Evolutionary conservation across 2,329 filamentous ascomycete genomes (phyloP).

Genomic region (Penicillium sp.): DNA sequence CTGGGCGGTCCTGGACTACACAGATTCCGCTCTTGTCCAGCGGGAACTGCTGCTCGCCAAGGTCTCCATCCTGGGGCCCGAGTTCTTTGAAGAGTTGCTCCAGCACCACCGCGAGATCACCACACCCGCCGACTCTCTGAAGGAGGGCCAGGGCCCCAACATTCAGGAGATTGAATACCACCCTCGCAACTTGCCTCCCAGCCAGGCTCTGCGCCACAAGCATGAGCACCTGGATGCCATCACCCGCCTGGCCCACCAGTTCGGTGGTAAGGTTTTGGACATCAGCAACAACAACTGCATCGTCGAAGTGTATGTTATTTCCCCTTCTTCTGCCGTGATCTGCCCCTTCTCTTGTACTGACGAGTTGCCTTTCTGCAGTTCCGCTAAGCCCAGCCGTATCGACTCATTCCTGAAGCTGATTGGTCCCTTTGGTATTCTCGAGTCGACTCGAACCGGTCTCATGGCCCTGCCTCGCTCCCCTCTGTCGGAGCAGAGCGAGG

Average conservation of each 20-base stretch:
- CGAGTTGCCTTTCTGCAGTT: slow-evolving; percentile 46
- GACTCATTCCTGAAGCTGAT: slow-evolving; percentile 98
- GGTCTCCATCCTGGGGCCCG: slow-evolving; percentile 90
- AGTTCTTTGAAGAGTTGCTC: slow-evolving; percentile 96
- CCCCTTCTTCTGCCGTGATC: background rate
- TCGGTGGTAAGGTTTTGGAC: slow-evolving; percentile 93
- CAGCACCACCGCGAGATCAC: slow-evolving; percentile 92
- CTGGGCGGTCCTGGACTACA: slow-evolving; percentile 98
- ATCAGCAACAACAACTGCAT: slow-evolving; percentile 99
- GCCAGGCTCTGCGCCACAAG: slow-evolving; percentile 89
- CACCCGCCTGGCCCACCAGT: slow-evolving; percentile 94
- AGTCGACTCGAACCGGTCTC: slow-evolving; percentile 89
- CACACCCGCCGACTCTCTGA: slow-evolving; percentile 40
- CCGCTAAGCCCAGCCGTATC: slow-evolving; percentile 87
- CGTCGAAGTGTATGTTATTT: slow-evolving; percentile 74
- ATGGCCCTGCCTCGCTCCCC: slow-evolving; percentile 96
- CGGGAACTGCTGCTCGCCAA: slow-evolving; percentile 92
- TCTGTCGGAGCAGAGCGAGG: slow-evolving; percentile 66
- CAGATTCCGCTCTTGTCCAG: slow-evolving; percentile 84
- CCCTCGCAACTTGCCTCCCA: slow-evolving; percentile 75
- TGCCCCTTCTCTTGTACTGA: background rate
- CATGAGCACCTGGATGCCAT: slow-evolving; percentile 96
- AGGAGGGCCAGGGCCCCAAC: slow-evolving; percentile 15
- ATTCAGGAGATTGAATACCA: slow-evolving; percentile 63
- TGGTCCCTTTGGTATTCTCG: slow-evolving; percentile 87